Conservation (phyloP, 768 basidiomycete species). For the Calvatia gigantea region DNA sequence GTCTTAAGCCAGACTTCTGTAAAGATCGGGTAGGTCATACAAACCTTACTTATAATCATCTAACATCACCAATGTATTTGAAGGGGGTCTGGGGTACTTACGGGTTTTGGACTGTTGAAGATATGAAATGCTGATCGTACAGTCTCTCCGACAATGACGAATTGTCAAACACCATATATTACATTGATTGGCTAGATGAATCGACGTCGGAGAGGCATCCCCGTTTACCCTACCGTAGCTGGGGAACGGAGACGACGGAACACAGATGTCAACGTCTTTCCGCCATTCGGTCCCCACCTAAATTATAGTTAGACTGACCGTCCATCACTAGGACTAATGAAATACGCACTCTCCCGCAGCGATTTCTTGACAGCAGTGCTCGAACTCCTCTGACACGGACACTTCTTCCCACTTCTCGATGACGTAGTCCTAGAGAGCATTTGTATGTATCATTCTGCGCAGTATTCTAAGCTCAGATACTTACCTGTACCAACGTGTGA, state of each 20-base stretch:
- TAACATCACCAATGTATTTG: not conserved
- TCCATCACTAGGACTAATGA: not conserved
- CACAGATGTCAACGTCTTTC: slow-evolving; percentile 61
- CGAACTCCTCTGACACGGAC: slow-evolving; percentile 59
- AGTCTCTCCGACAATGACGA: not conserved
- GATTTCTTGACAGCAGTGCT: slow-evolving; percentile 67
- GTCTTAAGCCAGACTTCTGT: slow-evolving; percentile 24
- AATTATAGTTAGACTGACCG: slow-evolving; percentile 6
- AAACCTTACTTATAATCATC: not conserved
- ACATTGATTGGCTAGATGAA: slow-evolving; percentile 7
- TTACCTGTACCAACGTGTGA: slow-evolving; percentile 55
- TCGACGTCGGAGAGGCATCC: not conserved
- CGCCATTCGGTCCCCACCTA: slow-evolving; percentile 72
- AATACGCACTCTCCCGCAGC: slow-evolving; percentile 66
- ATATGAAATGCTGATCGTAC: slow-evolving; percentile 20
- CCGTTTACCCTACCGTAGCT: slow-evolving; percentile 20
- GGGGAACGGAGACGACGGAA: slow-evolving; percentile 69
- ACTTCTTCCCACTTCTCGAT: slow-evolving; percentile 77
- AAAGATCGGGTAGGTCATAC: slow-evolving; percentile 24
- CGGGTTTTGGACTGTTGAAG: slow-evolving; percentile 30
- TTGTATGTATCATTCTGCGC: not conserved
- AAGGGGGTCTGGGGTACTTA: slow-evolving; percentile 30
- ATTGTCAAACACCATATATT: slow-evolving; percentile 2
- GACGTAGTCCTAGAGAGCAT: slow-evolving; percentile 55
- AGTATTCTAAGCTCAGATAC: slow-evolving; percentile 18